A percentile compares a stretch with the other conserved stretches of the same genome.
Conservation (phyloP, 192 early-diverging fungal species). For the Cladochytrium replicatum region DNA sequence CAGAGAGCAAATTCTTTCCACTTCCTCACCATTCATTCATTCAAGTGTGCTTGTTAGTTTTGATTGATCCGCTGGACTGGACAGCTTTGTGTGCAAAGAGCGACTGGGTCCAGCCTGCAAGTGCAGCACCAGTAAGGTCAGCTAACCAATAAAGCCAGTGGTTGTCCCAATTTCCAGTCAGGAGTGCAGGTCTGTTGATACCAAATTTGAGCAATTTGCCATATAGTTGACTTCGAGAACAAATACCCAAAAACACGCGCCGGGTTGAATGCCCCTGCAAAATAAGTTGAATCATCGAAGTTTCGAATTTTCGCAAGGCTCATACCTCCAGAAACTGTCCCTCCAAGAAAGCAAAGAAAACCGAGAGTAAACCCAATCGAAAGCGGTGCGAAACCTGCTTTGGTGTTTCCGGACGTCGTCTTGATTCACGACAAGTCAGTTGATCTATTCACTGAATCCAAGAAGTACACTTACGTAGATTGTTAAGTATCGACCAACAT, state of each 20-base stretch:
- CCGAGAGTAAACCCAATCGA: conserved; percentile 54
- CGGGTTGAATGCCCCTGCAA: conserved; percentile 53
- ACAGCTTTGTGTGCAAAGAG: conserved; percentile 46
- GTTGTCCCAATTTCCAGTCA: conserved; percentile 42
- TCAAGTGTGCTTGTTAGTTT: conserved; percentile 27
- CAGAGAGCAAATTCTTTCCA: no score
- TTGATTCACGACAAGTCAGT: no score
- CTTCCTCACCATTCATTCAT: no score
- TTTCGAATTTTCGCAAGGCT: conserved; percentile 26
- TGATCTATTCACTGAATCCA: not conserved
- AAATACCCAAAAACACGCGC: conserved; percentile 53
- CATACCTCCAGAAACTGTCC: not conserved
- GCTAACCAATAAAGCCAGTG: conserved; percentile 54
- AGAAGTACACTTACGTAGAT: conserved; percentile 39
- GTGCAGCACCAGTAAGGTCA: conserved; percentile 41
- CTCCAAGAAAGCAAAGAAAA: conserved; percentile 21
- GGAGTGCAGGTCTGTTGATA: conserved; percentile 33
- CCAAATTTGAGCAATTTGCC: not conserved
- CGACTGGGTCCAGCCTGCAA: conserved; percentile 41
- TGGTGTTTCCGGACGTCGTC: conserved; percentile 53
- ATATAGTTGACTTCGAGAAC: conserved; percentile 1
- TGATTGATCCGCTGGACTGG: conserved; percentile 15
- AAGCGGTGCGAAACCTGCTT: conserved; percentile 53
- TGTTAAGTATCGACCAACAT: conserved; percentile 42
- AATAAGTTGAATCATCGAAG: conserved; percentile 44